Percentiles rank a stretch among this genome's conserved stretches.
These are phyloP conservation scores for Aureobasidium pullulans DNA, from an alignment of 2,329 filamentous ascomycete genomes.

Conservation along the genomic window DNA sequence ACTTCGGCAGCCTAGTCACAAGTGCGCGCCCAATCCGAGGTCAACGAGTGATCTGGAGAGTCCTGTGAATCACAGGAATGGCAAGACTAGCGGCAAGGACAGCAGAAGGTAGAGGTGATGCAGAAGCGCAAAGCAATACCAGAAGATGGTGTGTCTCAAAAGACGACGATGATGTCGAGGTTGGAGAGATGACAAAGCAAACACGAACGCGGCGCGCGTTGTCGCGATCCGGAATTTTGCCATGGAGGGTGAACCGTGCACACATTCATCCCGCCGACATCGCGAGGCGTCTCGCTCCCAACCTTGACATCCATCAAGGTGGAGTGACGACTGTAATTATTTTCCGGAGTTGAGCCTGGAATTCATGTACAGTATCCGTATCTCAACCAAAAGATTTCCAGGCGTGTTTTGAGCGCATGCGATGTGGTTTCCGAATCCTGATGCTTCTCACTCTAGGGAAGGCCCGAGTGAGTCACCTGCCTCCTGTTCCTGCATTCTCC, in stretches of 20 bases:
- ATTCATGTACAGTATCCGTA: too few species aligned
- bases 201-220: background rate
- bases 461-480: too few species aligned
- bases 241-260: background rate
- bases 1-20: conserved; percentile 6
- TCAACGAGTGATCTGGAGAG: conserved; percentile 11
- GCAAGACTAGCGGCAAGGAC: conserved; percentile 8
- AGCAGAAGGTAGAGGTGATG: background rate
- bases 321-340: too few species aligned
- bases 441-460: too few species aligned
- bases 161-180: background rate
- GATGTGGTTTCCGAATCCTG: too few species aligned
- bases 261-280: too few species aligned
- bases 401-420: too few species aligned
- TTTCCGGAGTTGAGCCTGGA: too few species aligned
- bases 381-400: too few species aligned
- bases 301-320: too few species aligned
- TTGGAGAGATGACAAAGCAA: background rate
- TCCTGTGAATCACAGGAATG: conserved; percentile 10
- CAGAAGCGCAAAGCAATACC: background rate
- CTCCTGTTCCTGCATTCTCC: too few species aligned
- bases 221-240: background rate
- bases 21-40: conserved; percentile 10
- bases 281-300: too few species aligned
- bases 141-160: background rate